These are phyloP conservation scores for Hemerocallis citrina DNA, from an alignment of 106 monocot species.

Conservation along the genomic window DNA sequence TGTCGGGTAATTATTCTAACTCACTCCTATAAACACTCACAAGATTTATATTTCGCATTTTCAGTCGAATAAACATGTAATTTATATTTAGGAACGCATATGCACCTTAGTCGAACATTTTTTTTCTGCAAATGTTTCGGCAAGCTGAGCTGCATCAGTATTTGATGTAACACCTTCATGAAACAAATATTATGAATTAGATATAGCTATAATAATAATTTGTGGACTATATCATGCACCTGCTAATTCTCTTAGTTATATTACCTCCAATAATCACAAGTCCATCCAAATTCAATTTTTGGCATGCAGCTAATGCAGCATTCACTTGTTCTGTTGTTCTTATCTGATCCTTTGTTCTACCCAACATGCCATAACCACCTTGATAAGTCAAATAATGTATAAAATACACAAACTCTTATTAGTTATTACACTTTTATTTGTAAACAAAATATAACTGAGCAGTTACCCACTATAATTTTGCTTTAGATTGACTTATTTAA, in stretches of 20 bases:
- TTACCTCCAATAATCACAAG: conserved; percentile 56
- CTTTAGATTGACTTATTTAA: not conserved
- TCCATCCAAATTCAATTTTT: conserved; percentile 28
- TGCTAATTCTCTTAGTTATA: not conserved
- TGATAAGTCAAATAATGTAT: not conserved
- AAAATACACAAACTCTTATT: too few species aligned
- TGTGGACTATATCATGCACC: not conserved
- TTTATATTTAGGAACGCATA: not conserved
- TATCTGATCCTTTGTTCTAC: conserved; percentile 47
- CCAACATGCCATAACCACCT: conserved; percentile 53
- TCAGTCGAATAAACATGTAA: too few species aligned
- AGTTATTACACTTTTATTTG: too few species aligned
- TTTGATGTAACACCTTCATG: conserved; percentile 44
- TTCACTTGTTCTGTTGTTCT: conserved; percentile 45
- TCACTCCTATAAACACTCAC: too few species aligned
- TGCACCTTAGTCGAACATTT: conserved; percentile 42
- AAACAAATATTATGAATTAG: not conserved
- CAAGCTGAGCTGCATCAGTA: conserved; percentile 59
- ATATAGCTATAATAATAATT: not conserved
- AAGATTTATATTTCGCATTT: too few species aligned
- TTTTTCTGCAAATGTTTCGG: conserved; percentile 50
- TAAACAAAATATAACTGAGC: too few species aligned
- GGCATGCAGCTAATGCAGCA: conserved; percentile 38
- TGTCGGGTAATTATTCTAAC: too few species aligned
- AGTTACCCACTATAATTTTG: not conserved